These are phyloP conservation scores for Primulina eburnea DNA, from an alignment of 257 asterid species.

Conservation along the genomic window DNA sequence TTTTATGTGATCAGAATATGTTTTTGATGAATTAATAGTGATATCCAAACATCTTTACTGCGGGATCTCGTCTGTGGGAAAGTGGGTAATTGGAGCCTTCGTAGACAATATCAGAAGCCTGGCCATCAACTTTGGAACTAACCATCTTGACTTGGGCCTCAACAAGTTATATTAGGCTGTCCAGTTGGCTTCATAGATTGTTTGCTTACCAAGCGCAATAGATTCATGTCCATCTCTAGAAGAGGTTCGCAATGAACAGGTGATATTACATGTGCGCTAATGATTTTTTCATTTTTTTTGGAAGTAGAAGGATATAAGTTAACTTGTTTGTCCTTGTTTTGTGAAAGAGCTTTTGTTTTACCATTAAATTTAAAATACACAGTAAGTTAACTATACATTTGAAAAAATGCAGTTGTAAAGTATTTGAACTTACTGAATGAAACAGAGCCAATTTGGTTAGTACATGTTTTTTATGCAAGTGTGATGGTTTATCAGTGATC, in stretches of 20 bases:
- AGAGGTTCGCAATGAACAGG: not conserved
- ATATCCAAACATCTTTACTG: slow-evolving; percentile 21
- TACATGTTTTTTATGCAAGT: no score
- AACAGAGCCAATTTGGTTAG: no score
- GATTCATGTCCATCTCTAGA: slow-evolving; percentile 12
- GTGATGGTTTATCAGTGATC: no score
- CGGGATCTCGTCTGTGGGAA: slow-evolving; percentile 59
- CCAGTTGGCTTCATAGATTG: slow-evolving; percentile 7
- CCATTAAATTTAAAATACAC: not conserved
- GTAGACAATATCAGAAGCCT: slow-evolving; percentile 84
- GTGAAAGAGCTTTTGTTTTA: slow-evolving; percentile 1
- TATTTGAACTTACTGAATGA: no score
- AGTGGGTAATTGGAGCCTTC: slow-evolving; percentile 93
- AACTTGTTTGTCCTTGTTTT: not conserved
- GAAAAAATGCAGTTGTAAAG: no score
- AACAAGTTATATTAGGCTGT: slow-evolving; percentile 54
- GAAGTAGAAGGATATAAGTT: slow-evolving; percentile 8
- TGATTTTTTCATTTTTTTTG: slow-evolving; percentile 13
- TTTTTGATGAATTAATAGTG: slow-evolving; percentile 32
- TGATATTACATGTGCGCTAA: slow-evolving; percentile 3
- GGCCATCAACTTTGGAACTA: slow-evolving; percentile 94
- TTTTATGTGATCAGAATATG: no score
- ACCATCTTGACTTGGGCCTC: slow-evolving; percentile 89
- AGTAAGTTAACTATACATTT: no score
- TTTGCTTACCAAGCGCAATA: not conserved